These are phyloP conservation scores for Podila horticola DNA, from an alignment of 192 early-diverging fungal genomes.

Conservation along the genomic window DNA sequence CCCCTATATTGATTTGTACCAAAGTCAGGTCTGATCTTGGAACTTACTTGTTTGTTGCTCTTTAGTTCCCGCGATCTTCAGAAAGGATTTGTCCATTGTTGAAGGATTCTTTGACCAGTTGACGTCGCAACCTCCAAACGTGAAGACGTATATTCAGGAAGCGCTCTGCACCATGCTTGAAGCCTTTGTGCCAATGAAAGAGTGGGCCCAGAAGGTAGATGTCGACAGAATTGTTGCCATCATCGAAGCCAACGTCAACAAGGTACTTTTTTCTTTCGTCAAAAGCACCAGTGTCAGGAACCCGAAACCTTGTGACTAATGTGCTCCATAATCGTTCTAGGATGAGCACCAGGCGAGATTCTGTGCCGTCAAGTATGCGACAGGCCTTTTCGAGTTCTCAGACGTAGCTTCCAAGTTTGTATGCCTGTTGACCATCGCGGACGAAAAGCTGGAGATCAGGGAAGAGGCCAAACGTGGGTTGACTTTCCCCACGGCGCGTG, in stretches of 20 bases:
- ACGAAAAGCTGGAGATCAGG: conserved; percentile 60
- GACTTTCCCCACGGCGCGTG: conserved; percentile 33
- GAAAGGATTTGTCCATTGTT: conserved; percentile 69
- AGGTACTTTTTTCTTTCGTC: conserved; percentile 36
- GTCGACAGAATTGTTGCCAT: conserved; percentile 55
- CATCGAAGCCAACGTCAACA: conserved; percentile 63
- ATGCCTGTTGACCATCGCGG: conserved; percentile 65
- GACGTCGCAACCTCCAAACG: conserved; percentile 64
- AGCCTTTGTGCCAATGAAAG: conserved; percentile 58
- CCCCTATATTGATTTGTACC: background rate
- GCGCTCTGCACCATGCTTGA: conserved; percentile 81
- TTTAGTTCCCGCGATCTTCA: conserved; percentile 74
- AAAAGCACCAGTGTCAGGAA: too few species aligned
- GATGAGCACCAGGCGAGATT: conserved; percentile 63
- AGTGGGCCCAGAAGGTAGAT: conserved; percentile 35
- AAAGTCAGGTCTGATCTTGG: background rate
- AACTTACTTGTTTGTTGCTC: background rate
- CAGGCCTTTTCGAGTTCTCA: conserved; percentile 67
- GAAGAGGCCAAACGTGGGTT: conserved; percentile 67
- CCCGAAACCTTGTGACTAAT: background rate
- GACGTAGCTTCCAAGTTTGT: conserved; percentile 67
- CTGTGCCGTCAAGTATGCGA: conserved; percentile 72
- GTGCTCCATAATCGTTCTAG: conserved; percentile 2
- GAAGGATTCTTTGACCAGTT: conserved; percentile 78
- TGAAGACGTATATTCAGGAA: conserved; percentile 85